These are phyloP conservation scores for Senecio squalidus DNA, from an alignment of 140 eudicot species.

Conservation along the genomic window DNA sequence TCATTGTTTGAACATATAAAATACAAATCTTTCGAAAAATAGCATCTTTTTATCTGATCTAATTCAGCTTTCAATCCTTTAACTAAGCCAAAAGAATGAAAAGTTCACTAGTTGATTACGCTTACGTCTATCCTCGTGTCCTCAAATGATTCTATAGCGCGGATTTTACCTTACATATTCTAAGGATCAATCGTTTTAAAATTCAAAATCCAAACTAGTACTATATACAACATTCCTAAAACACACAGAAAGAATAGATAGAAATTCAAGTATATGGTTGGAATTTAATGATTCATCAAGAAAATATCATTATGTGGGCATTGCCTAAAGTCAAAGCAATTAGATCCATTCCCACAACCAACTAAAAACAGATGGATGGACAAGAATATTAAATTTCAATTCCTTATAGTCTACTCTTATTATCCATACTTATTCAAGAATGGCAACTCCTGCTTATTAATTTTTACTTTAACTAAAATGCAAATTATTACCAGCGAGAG, in stretches of 20 bases:
- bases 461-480: constrained; percentile 9
- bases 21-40: not conserved
- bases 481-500: no score
- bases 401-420: constrained; percentile 16
- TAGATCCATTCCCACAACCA: constrained; percentile 23
- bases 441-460: constrained; percentile 15
- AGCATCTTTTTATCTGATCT: constrained; percentile 16
- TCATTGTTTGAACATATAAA: constrained; percentile 19
- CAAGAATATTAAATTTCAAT: constrained; percentile 9
- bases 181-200: not conserved
- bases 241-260: not conserved
- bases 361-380: constrained; percentile 16
- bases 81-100: constrained; percentile 5
- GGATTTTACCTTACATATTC: not conserved
- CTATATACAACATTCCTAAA: no score
- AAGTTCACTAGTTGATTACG: constrained; percentile 1
- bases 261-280: constrained; percentile 11
- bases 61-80: not conserved
- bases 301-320: constrained; percentile 28
- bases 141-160: not conserved
- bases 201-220: no score
- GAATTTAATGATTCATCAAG: constrained; percentile 23
- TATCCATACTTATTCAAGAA: constrained; percentile 9
- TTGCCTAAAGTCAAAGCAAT: constrained; percentile 31
- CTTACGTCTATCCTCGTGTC: not conserved